A percentile compares a stretch with the other conserved stretches of the same genome.
phyloP scores from a whole-genome alignment of 768 basidiomycete genomes.

The Suillus occidentalis region DNA sequence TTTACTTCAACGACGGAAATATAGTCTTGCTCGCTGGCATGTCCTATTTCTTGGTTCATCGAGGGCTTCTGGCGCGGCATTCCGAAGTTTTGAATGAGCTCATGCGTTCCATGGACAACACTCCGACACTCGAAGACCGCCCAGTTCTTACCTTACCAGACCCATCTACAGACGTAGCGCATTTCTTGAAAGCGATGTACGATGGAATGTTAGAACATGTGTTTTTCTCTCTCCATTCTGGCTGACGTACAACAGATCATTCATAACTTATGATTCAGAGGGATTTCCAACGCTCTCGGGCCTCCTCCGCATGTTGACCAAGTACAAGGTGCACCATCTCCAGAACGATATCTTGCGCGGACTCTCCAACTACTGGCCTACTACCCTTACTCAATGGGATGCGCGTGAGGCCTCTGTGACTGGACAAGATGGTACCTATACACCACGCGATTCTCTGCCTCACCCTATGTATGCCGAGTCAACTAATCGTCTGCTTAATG shows the following conservation, averaged over 20 bases:
- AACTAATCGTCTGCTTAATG: not conserved
- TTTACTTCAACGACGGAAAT: slow-evolving; percentile 72
- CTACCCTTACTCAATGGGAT: slow-evolving; percentile 65
- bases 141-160: slow-evolving; percentile 58
- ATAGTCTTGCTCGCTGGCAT: slow-evolving; percentile 57
- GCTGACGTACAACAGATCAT: slow-evolving; percentile 38
- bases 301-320: slow-evolving; percentile 62
- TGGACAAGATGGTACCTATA: slow-evolving; percentile 49
- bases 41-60: slow-evolving; percentile 69
- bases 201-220: slow-evolving; percentile 60
- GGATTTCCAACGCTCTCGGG: slow-evolving; percentile 56
- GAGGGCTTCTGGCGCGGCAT: slow-evolving; percentile 63
- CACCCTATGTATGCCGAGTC: slow-evolving; percentile 63
- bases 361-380: slow-evolving; percentile 59
- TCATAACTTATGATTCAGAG: slow-evolving; percentile 44
- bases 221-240: slow-evolving; percentile 5
- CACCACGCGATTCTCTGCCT: slow-evolving; percentile 53
- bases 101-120: slow-evolving; percentile 33
- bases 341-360: slow-evolving; percentile 56
- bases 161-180: slow-evolving; percentile 52
- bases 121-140: slow-evolving; percentile 48
- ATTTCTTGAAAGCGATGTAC: slow-evolving; percentile 65
- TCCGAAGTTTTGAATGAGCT: slow-evolving; percentile 50
- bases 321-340: slow-evolving; percentile 59
- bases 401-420: slow-evolving; percentile 59